Evolutionary conservation across 768 basidiomycete genomes (phyloP).

Genomic region (Termitomyces eurrhizus): DNA sequence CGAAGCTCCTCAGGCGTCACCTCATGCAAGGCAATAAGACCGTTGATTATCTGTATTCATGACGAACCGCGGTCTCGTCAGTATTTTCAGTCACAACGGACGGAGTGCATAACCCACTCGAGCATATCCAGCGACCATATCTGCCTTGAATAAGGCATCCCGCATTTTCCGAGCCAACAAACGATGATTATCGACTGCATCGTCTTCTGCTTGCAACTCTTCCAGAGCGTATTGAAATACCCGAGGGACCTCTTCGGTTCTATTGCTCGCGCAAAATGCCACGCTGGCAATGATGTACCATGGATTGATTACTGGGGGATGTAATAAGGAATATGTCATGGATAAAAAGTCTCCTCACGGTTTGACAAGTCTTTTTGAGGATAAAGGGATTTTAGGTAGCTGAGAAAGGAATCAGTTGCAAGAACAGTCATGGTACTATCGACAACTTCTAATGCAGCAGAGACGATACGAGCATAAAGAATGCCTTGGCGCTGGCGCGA

Average conservation of each 20-base stretch:
- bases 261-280: conserved; percentile 55
- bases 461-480: background rate
- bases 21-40: conserved; percentile 45
- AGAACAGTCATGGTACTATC: conserved; percentile 11
- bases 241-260: conserved; percentile 51
- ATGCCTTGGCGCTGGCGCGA: background rate
- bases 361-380: conserved; percentile 24
- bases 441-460: background rate
- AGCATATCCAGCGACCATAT: conserved; percentile 52
- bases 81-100: background rate
- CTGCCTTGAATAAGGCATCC: conserved; percentile 61
- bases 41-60: conserved; percentile 49
- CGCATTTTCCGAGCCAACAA: conserved; percentile 51
- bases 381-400: conserved; percentile 41
- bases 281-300: conserved; percentile 61
- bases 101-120: conserved; percentile 34
- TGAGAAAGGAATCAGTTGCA: conserved; percentile 30
- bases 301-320: conserved; percentile 30
- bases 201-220: conserved; percentile 33
- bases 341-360: conserved; percentile 8
- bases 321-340: background rate
- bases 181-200: conserved; percentile 30
- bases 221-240: conserved; percentile 49
- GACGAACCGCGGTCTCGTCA: background rate
- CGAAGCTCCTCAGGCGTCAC: conserved; percentile 48